Evolutionary conservation across 768 basidiomycete species (phyloP).

Genomic region (Lactarius sp.): DNA sequence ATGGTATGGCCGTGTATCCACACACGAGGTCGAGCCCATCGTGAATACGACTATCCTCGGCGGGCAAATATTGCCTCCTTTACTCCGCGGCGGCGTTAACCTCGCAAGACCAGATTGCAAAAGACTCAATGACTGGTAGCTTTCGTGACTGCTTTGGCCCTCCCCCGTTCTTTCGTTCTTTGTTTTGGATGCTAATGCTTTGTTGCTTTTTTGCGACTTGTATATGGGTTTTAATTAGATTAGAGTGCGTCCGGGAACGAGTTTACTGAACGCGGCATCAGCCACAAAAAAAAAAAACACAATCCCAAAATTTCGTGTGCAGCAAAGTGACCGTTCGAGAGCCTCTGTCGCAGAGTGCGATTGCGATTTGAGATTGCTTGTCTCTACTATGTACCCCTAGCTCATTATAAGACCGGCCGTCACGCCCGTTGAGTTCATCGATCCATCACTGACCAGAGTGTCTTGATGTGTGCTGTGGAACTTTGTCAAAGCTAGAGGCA

Average conservation of each 20-base stretch:
- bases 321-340: too few relatives aligned
- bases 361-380: too few relatives aligned
- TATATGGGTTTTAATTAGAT: not conserved
- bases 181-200: not conserved
- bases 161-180: not conserved
- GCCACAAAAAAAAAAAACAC: too few relatives aligned
- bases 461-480: too few relatives aligned
- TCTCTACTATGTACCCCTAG: too few relatives aligned
- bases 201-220: not conserved
- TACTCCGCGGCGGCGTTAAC: slow-evolving; percentile 84
- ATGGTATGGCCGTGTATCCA: slow-evolving; percentile 92
- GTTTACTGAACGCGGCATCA: too few relatives aligned
- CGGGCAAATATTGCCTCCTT: slow-evolving; percentile 77
- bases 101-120: slow-evolving; percentile 64
- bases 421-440: too few relatives aligned
- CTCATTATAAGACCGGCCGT: too few relatives aligned
- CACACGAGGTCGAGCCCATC: slow-evolving; percentile 82
- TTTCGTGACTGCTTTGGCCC: not conserved
- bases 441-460: too few relatives aligned
- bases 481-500: too few relatives aligned
- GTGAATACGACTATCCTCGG: slow-evolving; percentile 83
- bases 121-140: slow-evolving; percentile 68
- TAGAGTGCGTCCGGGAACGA: not conserved
- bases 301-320: too few relatives aligned
- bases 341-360: too few relatives aligned